Conservation (phyloP, 2,329 filamentous ascomycete species). For the Aspergillus spinulosporus region DNA sequence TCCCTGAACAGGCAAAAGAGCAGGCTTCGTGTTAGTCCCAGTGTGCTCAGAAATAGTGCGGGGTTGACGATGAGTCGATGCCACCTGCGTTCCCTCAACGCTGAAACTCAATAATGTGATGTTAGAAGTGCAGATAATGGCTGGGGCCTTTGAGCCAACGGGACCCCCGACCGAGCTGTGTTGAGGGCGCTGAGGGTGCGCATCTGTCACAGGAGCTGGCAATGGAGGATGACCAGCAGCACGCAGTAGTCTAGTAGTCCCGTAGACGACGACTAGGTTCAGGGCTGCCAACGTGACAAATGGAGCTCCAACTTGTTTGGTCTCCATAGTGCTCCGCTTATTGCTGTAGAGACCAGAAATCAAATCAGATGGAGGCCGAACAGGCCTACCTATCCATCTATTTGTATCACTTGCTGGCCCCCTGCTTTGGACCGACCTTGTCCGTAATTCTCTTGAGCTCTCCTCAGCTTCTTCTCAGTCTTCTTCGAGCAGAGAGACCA, state of each 20-base stretch:
- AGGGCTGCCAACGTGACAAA: constrained; percentile 7
- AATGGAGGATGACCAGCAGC: neutral
- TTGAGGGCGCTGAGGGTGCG: constrained; percentile 2
- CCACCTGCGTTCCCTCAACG: neutral
- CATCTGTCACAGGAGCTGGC: constrained; percentile 14
- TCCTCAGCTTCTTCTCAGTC: neutral
- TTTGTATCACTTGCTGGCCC: constrained; percentile 18
- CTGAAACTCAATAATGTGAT: neutral
- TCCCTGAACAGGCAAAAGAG: constrained; percentile 19
- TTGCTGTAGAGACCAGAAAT: neutral
- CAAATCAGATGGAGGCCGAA: neutral
- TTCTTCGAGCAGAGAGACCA: neutral
- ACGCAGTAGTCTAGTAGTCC: too few species aligned
- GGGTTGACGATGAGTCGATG: constrained; percentile 13
- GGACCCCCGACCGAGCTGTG: neutral
- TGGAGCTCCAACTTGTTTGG: neutral
- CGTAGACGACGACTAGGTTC: neutral
- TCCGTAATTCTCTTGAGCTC: neutral
- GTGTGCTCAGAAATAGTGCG: constrained; percentile 13
- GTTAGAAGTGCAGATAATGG: neutral
- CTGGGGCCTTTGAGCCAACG: constrained; percentile 2
- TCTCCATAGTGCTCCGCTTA: constrained; percentile 8
- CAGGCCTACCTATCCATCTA: neutral
- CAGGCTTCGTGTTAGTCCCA: neutral
- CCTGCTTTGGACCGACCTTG: too few species aligned